A percentile compares a stretch with the other conserved stretches of the same genome.
phyloP scores from a whole-genome alignment of 768 basidiomycete species.

The Lentinus tigrinus region DNA sequence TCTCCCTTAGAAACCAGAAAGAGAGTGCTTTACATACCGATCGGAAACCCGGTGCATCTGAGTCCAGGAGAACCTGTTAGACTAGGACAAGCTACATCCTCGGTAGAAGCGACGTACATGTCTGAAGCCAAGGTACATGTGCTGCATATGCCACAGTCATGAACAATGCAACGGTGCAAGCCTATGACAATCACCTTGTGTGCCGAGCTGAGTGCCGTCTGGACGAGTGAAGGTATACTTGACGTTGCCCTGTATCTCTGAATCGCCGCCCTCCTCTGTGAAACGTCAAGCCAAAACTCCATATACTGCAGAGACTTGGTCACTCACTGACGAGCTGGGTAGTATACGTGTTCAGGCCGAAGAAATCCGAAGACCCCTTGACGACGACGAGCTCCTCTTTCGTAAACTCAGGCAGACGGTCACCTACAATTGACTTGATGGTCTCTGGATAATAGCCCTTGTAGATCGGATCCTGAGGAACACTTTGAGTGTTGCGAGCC shows the following conservation, averaged over 20 bases:
- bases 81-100: background rate
- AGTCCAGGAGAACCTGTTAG: background rate
- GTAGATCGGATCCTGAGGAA: constrained; percentile 60
- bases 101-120: constrained; percentile 25
- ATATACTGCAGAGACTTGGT: background rate
- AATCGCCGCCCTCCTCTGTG: constrained; percentile 55
- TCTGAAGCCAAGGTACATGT: constrained; percentile 36
- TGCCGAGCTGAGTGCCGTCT: constrained; percentile 64
- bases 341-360: constrained; percentile 73
- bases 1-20: no score
- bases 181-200: constrained; percentile 43
- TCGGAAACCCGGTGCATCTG: constrained; percentile 39
- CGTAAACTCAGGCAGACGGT: constrained; percentile 59
- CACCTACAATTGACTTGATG: constrained; percentile 54
- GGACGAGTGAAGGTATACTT: constrained; percentile 62
- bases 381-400: constrained; percentile 55
- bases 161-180: background rate
- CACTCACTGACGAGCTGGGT: constrained; percentile 58
- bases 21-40: constrained; percentile 27
- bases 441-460: constrained; percentile 66
- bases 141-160: constrained; percentile 23
- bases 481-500: background rate
- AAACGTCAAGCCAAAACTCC: background rate
- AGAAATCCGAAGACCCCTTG: constrained; percentile 67
- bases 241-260: constrained; percentile 62